phyloP scores from a whole-genome alignment of 495 filamentous ascomycete species.

The Neurospora sp. region DNA sequence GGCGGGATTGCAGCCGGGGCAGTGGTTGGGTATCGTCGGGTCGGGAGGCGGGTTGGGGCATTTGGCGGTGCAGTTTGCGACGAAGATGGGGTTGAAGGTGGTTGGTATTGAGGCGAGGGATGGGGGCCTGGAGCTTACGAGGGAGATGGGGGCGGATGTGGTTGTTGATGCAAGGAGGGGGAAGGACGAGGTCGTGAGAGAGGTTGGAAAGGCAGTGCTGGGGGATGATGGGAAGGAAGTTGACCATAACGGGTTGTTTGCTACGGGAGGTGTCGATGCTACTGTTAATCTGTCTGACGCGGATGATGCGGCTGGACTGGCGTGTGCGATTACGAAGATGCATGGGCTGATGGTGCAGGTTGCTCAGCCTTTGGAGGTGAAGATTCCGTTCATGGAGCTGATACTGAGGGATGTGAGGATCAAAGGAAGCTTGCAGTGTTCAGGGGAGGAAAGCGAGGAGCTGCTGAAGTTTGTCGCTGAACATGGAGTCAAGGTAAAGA shows the following conservation, averaged over 20 bases:
- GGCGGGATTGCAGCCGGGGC: conserved; percentile 33
- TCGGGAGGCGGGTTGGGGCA: conserved; percentile 51
- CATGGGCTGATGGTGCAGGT: conserved; percentile 47
- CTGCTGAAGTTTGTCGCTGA: conserved; percentile 45
- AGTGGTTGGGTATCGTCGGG: conserved; percentile 44
- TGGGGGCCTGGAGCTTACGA: conserved; percentile 36
- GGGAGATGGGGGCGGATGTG: conserved; percentile 36
- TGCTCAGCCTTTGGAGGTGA: conserved; percentile 38
- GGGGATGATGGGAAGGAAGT: conserved; percentile 36
- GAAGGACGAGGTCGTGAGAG: conserved; percentile 31
- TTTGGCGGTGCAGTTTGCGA: conserved; percentile 45
- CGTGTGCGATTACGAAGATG: conserved; percentile 43
- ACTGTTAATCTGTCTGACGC: conserved; percentile 38
- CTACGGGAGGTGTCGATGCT: conserved; percentile 30
- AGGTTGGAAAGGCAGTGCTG: conserved; percentile 37
- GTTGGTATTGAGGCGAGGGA: conserved; percentile 49
- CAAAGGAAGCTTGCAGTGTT: conserved; percentile 38
- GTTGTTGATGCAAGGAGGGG: conserved; percentile 42
- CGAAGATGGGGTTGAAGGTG: conserved; percentile 39
- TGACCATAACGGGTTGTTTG: conserved; percentile 33
- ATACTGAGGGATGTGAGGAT: conserved; percentile 46
- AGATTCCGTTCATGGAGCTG: conserved; percentile 42
- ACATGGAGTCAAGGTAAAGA: conserved; percentile 40
- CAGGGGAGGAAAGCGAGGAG: conserved; percentile 32
- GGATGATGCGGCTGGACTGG: conserved; percentile 32